Evolutionary conservation across 164 flowering plant genomes (phyloP).

Genomic region (Pachysandra terminalis): DNA sequence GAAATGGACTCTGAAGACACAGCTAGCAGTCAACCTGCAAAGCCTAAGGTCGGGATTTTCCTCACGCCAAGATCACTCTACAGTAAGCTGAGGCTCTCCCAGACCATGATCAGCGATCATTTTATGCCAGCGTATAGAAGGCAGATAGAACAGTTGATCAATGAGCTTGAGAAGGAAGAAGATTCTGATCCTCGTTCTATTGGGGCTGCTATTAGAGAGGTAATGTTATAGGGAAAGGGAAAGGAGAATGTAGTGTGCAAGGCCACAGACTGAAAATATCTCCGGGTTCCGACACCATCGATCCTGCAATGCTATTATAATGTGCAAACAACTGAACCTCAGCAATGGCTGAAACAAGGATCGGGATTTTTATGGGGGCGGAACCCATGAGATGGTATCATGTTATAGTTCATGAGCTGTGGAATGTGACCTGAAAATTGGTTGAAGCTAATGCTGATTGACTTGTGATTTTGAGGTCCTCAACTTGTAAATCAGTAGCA

Average conservation of each 20-base stretch:
- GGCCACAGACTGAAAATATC: background rate
- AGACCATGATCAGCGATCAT: conserved; percentile 87
- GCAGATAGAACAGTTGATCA: conserved; percentile 72
- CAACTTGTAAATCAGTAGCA: no score
- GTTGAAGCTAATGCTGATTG: no score
- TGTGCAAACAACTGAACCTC: no score
- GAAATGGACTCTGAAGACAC: conserved; percentile 22
- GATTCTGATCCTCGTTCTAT: conserved; percentile 3
- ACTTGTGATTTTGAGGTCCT: no score
- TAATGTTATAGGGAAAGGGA: conserved; percentile 12
- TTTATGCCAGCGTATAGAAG: conserved; percentile 91
- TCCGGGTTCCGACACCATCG: background rate
- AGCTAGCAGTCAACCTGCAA: conserved; percentile 20
- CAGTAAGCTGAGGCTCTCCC: conserved; percentile 80
- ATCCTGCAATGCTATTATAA: no score
- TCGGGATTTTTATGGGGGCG: no score
- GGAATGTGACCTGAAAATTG: no score
- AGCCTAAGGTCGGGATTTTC: conserved; percentile 59
- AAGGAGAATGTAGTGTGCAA: background rate
- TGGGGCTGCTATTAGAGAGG: conserved; percentile 4
- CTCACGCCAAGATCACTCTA: conserved; percentile 73
- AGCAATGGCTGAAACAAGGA: no score
- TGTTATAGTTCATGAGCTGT: no score
- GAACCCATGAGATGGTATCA: no score
- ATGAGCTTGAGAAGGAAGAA: conserved; percentile 52